phyloP scores from a whole-genome alignment of 345 rosid species.

The Corchorus olitorius region DNA sequence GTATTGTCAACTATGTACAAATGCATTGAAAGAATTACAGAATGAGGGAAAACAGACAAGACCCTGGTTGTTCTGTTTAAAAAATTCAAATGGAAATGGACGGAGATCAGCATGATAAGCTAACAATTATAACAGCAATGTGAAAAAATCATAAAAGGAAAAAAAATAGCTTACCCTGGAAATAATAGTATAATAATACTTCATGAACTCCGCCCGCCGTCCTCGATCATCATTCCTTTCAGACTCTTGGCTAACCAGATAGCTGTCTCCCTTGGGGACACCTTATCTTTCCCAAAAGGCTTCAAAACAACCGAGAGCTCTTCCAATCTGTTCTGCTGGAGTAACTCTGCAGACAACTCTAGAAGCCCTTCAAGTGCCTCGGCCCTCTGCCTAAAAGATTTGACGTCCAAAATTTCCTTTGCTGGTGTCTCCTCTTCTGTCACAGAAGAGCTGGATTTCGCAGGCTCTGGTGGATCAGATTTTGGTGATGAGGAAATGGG shows the following conservation, averaged over 20 bases:
- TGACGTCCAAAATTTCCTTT: constrained; percentile 75
- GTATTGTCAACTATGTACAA: constrained; percentile 44
- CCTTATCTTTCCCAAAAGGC: constrained; percentile 96
- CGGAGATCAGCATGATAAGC: constrained; percentile 21
- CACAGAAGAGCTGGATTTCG: constrained; percentile 39
- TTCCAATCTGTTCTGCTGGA: constrained; percentile 80
- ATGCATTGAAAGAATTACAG: constrained; percentile 34
- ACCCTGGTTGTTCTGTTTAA: constrained; percentile 17
- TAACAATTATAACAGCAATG: constrained; percentile 18
- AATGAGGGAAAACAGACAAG: constrained; percentile 9
- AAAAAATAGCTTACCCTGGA: constrained; percentile 33
- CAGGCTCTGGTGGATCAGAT: constrained; percentile 45
- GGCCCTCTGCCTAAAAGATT: constrained; percentile 93
- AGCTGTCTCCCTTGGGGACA: constrained; percentile 97
- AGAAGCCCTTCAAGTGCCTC: constrained; percentile 97
- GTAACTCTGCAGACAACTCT: constrained; percentile 90
- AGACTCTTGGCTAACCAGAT: constrained; percentile 97
- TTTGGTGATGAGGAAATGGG: constrained; percentile 28
- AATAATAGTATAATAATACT: neutral
- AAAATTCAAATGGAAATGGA: constrained; percentile 21
- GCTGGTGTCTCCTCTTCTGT: constrained; percentile 60
- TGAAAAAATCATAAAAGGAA: neutral
- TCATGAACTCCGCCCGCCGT: constrained; percentile 57
- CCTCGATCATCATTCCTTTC: constrained; percentile 94
- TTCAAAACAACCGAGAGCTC: constrained; percentile 91